Evolutionary conservation across 495 filamentous ascomycete genomes (phyloP).

Genomic region (Neurospora cerealis): DNA sequence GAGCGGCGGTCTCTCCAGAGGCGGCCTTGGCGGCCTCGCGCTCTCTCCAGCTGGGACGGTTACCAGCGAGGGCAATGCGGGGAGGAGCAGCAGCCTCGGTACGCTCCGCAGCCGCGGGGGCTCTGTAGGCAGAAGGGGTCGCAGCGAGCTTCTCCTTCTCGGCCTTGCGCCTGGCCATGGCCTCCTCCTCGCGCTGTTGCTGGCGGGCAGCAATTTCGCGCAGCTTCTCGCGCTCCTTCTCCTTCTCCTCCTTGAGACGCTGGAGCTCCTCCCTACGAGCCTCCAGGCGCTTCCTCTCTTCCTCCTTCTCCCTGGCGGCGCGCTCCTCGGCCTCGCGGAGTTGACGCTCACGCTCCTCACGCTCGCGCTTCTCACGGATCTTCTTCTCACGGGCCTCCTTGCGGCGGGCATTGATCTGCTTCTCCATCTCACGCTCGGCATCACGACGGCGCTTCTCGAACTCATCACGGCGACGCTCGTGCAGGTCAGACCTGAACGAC

Average conservation of each 20-base stretch:
- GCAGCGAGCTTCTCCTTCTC: slow-evolving; percentile 30
- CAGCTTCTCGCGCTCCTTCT: slow-evolving; percentile 64
- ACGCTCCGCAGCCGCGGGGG: slow-evolving; percentile 24
- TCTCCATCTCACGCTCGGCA: slow-evolving; percentile 82
- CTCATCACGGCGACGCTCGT: slow-evolving; percentile 80
- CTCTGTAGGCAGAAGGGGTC: slow-evolving; percentile 24
- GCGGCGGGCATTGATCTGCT: slow-evolving; percentile 74
- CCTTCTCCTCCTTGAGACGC: slow-evolving; percentile 69
- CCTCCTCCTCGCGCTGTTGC: slow-evolving; percentile 43
- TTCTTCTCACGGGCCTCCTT: slow-evolving; percentile 73
- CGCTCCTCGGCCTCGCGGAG: slow-evolving; percentile 79
- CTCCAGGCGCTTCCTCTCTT: slow-evolving; percentile 64
- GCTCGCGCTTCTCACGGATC: slow-evolving; percentile 66
- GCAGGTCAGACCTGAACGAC: slow-evolving; percentile 65
- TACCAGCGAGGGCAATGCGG: slow-evolving; percentile 19
- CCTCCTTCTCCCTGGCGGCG: slow-evolving; percentile 66
- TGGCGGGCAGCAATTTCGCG: slow-evolving; percentile 41
- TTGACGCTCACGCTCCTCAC: slow-evolving; percentile 67
- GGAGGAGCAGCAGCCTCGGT: slow-evolving; percentile 24
- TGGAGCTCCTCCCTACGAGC: slow-evolving; percentile 49
- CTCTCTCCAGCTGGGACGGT: slow-evolving; percentile 35
- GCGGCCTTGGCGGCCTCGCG: slow-evolving; percentile 26
- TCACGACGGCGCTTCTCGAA: slow-evolving; percentile 87
- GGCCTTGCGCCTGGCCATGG: slow-evolving; percentile 39
- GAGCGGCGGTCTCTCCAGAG: not conserved